A percentile compares a stretch with the other conserved stretches of the same genome.
These are phyloP conservation scores for Tricladium varicosporioides DNA, from an alignment of 2,329 filamentous ascomycete genomes.

Conservation along the genomic window DNA sequence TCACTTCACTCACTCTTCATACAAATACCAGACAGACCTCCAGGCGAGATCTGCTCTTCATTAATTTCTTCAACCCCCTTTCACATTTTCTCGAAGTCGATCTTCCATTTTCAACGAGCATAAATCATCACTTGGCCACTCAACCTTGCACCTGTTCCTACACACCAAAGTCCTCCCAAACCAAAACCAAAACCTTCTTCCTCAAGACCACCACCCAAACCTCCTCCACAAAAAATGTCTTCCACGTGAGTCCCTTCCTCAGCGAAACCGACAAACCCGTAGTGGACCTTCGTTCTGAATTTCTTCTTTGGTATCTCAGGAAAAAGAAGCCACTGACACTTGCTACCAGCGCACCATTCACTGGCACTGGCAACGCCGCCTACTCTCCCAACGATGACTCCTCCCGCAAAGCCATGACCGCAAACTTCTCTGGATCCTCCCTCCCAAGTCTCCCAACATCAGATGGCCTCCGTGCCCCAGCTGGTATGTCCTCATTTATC, in stretches of 20 bases:
- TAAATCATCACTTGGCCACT: slow-evolving; percentile 15
- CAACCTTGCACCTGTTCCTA: slow-evolving; percentile 1
- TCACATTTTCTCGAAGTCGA: not conserved
- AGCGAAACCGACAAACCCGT: slow-evolving; percentile 15
- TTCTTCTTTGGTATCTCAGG: not conserved
- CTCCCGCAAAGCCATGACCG: slow-evolving; percentile 34
- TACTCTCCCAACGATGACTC: slow-evolving; percentile 41
- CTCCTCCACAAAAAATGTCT: slow-evolving; percentile 16
- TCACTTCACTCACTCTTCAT: slow-evolving; percentile 9
- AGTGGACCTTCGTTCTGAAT: not conserved
- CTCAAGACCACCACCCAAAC: not conserved
- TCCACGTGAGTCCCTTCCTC: slow-evolving; percentile 16
- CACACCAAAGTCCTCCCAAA: not conserved
- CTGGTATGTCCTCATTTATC: slow-evolving; percentile 20
- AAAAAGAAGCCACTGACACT: not conserved
- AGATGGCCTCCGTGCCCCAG: slow-evolving; percentile 39
- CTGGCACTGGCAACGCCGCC: slow-evolving; percentile 33
- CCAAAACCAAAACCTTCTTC: not conserved
- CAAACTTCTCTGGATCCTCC: slow-evolving; percentile 15
- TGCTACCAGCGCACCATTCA: slow-evolving; percentile 30
- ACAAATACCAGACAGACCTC: slow-evolving; percentile 11
- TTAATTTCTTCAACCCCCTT: not conserved
- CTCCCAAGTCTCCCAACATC: slow-evolving; percentile 36
- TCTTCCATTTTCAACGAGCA: not conserved
- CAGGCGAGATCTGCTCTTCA: slow-evolving; percentile 18